Base-by-base conservation (phyloP, 441 rosid genomes). In the Jatropha multifida region DNA sequence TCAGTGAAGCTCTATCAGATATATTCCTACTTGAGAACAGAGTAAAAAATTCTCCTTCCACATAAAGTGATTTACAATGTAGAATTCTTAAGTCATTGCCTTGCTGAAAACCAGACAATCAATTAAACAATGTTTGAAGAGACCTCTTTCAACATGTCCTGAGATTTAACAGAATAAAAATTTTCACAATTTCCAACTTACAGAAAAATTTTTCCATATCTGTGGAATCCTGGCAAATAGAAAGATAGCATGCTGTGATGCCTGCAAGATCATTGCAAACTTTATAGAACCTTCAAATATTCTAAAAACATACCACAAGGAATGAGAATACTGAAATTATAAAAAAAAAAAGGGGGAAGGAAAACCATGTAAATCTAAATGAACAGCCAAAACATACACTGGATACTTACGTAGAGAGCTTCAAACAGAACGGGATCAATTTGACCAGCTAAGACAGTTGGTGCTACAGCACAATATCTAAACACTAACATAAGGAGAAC, bases 201-300 rank as follows among this genome's bases (percentile, higher is more conserved):
- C 99, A 65, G 82, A 82, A 81, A 90, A 88, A 84, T 93, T 93
- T 80, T 85, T 77, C 99, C 92, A 93, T 80, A 95, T 95, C 78
- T 92, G 99, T 46, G 99, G 99, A 65, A 95, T 90, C 84, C 93
- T 86, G 58, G 97, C 96, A 83, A 81, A 87, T 82, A 93, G 92
- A 81, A 93, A 95, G 38, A 93, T 86, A 17, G 92, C 98, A 87
- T 95, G 99, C 77, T 95, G 98, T 58, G 95, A 95, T 46, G 94
- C 95, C 99, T 94, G 92, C 77, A 82, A 80, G 66, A 78, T 55
- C 48, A 63, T 68, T 68, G 59, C 48, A 68, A 38, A 61, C 46
- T 13, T 73, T n/a, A 81, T 18, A 42, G 10, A 72, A 20, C 63
- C n/a, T 64, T 74, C 59, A 72, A 40, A 42, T 62, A 26, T 49